phyloP scores from a whole-genome alignment of 2,329 filamentous ascomycete species.

The Oidium heveae region DNA sequence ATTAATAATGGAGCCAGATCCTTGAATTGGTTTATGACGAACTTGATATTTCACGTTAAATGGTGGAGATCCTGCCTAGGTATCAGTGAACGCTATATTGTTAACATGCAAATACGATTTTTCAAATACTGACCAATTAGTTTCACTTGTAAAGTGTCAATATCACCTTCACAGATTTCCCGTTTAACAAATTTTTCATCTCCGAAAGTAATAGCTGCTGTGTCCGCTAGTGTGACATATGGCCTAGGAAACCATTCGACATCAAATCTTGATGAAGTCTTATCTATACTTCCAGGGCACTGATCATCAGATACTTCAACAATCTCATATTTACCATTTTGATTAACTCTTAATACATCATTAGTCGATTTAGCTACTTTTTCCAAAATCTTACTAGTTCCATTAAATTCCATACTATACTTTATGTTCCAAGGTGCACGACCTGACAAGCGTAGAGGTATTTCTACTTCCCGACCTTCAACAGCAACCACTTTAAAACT shows the following conservation, averaged over 20 bases:
- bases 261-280: constrained; percentile 46
- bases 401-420: constrained; percentile 41
- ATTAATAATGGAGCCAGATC: constrained; percentile 35
- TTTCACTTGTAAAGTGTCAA: constrained; percentile 63
- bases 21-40: constrained; percentile 41
- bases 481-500: constrained; percentile 50
- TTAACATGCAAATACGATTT: background rate
- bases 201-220: constrained; percentile 30
- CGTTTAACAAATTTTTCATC: constrained; percentile 40
- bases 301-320: constrained; percentile 50
- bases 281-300: constrained; percentile 62
- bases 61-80: constrained; percentile 40
- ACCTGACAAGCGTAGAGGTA: constrained; percentile 69
- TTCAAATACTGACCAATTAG: constrained; percentile 37
- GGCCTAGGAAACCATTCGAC: constrained; percentile 74
- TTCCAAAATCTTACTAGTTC: constrained; percentile 21
- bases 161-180: constrained; percentile 81
- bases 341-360: constrained; percentile 37
- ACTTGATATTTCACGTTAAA: constrained; percentile 67
- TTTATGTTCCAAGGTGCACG: constrained; percentile 61
- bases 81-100: constrained; percentile 2
- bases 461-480: constrained; percentile 44
- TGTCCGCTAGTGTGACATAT: constrained; percentile 37
- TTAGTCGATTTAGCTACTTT: constrained; percentile 28
- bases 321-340: constrained; percentile 57